A percentile compares a stretch with the other conserved stretches of the same genome.
These are phyloP conservation scores for Pseudoperonospora humuli DNA, from an alignment of 352 stramenopile genomes.

Conservation along the genomic window DNA sequence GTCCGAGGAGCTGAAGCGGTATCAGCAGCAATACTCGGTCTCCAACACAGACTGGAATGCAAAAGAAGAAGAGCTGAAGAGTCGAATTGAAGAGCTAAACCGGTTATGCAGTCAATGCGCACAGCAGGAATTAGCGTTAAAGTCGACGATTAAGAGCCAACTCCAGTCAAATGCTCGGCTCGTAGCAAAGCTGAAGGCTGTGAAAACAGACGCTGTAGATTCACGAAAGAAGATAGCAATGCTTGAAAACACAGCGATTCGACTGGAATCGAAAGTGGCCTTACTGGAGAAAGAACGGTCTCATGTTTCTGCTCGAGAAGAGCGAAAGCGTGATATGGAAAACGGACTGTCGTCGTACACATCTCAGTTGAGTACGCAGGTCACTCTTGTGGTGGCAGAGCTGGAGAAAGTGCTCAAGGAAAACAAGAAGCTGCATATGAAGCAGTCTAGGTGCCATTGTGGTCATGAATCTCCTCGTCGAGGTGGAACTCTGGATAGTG, in stretches of 20 bases:
- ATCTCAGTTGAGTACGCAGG: slow-evolving; percentile 34
- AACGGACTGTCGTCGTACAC: slow-evolving; percentile 24
- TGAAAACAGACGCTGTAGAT: slow-evolving; percentile 32
- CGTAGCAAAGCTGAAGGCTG: slow-evolving; percentile 25
- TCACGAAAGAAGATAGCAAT: slow-evolving; percentile 11
- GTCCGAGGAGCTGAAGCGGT: slow-evolving; percentile 9
- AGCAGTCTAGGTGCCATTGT: slow-evolving; percentile 16
- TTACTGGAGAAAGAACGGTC: slow-evolving; percentile 43
- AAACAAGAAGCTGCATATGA: slow-evolving; percentile 29
- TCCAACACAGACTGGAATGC: slow-evolving; percentile 26
- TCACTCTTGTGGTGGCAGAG: slow-evolving; percentile 34
- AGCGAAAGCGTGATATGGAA: slow-evolving; percentile 26
- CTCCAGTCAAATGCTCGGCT: slow-evolving; percentile 38
- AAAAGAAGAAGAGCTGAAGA: slow-evolving; percentile 17
- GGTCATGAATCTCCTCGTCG: neutral
- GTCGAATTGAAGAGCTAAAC: slow-evolving; percentile 14
- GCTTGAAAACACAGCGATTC: slow-evolving; percentile 28
- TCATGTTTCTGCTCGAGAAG: slow-evolving; percentile 30
- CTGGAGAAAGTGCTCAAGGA: slow-evolving; percentile 39
- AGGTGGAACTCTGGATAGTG: slow-evolving; percentile 2
- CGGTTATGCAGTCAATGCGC: slow-evolving; percentile 13
- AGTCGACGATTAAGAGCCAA: slow-evolving; percentile 29
- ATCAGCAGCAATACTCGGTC: slow-evolving; percentile 22
- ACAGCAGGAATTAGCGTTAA: slow-evolving; percentile 28
- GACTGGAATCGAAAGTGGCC: slow-evolving; percentile 38